Percentiles rank a stretch among this genome's conserved stretches.
phyloP scores from a whole-genome alignment of 805 yeast species.

The Candida peoriensis region DNA sequence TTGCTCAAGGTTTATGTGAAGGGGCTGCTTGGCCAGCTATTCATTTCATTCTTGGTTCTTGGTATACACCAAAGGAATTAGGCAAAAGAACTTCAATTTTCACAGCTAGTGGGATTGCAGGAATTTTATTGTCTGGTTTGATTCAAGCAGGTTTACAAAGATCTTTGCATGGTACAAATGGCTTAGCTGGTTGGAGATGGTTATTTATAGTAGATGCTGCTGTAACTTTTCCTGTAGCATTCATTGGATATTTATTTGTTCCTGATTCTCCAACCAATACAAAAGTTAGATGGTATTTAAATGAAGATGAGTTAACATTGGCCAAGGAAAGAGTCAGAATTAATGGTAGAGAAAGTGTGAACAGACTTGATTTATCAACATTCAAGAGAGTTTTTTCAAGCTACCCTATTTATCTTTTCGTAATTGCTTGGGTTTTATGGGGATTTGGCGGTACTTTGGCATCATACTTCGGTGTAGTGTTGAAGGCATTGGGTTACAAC shows the following conservation, averaged over 20 bases:
- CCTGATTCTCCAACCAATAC: constrained; percentile 36
- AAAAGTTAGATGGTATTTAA: constrained; percentile 12
- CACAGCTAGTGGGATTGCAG: constrained; percentile 7
- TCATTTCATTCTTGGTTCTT: constrained; percentile 51
- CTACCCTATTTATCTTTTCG: constrained; percentile 20
- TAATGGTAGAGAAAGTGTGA: constrained; percentile 13
- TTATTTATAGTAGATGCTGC: constrained; percentile 10
- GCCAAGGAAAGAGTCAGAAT: constrained; percentile 10
- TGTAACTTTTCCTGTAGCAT: constrained; percentile 13
- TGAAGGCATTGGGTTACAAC: constrained; percentile 18
- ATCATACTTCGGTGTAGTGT: constrained; percentile 13
- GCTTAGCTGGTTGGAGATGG: constrained; percentile 12
- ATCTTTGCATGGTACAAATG: constrained; percentile 6
- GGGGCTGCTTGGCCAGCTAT: constrained; percentile 56
- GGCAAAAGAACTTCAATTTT: constrained; percentile 56
- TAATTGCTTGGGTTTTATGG: constrained; percentile 13
- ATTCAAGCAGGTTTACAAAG: constrained; percentile 19
- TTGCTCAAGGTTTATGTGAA: constrained; percentile 58
- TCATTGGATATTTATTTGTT: constrained; percentile 26
- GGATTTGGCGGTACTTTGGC: constrained; percentile 9
- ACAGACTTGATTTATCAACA: constrained; percentile 10
- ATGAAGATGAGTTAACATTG: constrained; percentile 13
- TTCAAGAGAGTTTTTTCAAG: constrained; percentile 16
- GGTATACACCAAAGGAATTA: constrained; percentile 50
- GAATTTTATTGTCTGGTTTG: constrained; percentile 30